These are phyloP conservation scores for Picochlorum sp. DNA, from an alignment of 139 green algal genomes.

Conservation along the genomic window DNA sequence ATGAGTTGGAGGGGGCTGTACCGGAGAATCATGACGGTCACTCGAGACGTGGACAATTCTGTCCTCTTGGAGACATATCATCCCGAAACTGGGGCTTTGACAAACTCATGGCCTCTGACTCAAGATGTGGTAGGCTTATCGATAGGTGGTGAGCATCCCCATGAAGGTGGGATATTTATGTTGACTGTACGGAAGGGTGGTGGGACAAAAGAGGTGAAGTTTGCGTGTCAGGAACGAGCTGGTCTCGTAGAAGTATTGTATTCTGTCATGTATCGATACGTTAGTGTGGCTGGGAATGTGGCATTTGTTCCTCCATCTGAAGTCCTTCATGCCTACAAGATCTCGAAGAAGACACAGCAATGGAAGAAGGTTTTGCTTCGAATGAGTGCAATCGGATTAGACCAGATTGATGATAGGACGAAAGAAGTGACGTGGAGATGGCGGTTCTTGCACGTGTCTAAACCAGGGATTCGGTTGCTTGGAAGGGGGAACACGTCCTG, in stretches of 20 bases:
- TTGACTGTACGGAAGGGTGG: constrained; percentile 50
- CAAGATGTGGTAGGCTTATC: constrained; percentile 34
- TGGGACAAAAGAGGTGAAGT: constrained; percentile 71
- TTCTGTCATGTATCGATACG: constrained; percentile 33
- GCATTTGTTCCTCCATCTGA: background rate
- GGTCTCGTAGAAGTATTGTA: constrained; percentile 46
- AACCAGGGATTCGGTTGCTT: constrained; percentile 46
- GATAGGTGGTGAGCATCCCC: constrained; percentile 12
- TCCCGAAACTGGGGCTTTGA: constrained; percentile 62
- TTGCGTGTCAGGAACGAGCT: constrained; percentile 54
- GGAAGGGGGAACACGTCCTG: constrained; percentile 30
- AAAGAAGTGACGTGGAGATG: too few species aligned
- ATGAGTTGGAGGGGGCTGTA: constrained; percentile 71
- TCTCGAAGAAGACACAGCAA: constrained; percentile 13
- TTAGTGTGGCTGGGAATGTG: constrained; percentile 4
- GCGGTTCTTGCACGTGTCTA: constrained; percentile 14
- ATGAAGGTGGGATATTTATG: constrained; percentile 46
- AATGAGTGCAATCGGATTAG: constrained; percentile 21
- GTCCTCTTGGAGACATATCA: constrained; percentile 62
- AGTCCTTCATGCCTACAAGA: constrained; percentile 23
- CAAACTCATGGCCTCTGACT: constrained; percentile 67
- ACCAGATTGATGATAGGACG: too few species aligned
- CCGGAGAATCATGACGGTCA: constrained; percentile 66
- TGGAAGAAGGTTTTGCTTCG: constrained; percentile 46
- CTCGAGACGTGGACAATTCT: constrained; percentile 21